Evolutionary conservation across 1,139 yeast species (phyloP).

Genomic region (Debaryomycetaceae sp.): DNA sequence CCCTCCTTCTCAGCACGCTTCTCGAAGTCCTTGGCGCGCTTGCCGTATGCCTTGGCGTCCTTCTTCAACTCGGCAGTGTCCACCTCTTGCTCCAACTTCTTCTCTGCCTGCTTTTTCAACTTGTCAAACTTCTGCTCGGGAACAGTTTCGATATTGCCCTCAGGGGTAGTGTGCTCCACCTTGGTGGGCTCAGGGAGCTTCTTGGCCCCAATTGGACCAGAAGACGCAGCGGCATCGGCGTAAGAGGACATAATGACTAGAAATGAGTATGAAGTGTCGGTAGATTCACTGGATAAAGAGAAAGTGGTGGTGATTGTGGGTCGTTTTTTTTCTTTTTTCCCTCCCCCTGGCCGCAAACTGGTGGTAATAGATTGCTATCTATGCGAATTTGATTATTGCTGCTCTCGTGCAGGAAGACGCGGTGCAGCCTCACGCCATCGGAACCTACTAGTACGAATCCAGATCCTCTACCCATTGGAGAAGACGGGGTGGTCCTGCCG

Average conservation of each 20-base stretch:
- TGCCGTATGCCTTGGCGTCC: too few species aligned
- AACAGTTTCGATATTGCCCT: conserved; percentile 25
- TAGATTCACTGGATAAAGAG: not conserved
- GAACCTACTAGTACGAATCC: too few species aligned
- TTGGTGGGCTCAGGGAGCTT: conserved; percentile 22
- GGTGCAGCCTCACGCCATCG: too few species aligned
- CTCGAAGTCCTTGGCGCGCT: conserved; percentile 15
- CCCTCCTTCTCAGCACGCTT: conserved; percentile 23
- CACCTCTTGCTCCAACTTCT: conserved; percentile 11
- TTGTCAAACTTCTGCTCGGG: conserved; percentile 25
- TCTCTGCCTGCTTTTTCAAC: conserved; percentile 21
- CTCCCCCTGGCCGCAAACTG: too few species aligned
- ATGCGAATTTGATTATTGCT: too few species aligned
- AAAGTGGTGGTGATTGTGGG: not conserved
- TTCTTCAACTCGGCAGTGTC: conserved; percentile 17
- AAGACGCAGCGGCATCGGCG: conserved; percentile 40
- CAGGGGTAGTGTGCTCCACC: conserved; percentile 16
- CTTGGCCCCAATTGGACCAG: conserved; percentile 28
- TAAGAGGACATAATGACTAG: conserved; percentile 16
- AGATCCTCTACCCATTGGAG: too few species aligned
- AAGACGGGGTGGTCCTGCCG: too few species aligned
- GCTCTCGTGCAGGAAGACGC: too few species aligned
- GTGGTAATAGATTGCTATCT: conserved; percentile 1
- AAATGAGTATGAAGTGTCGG: too few species aligned
- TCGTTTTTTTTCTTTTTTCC: not conserved